Evolutionary conservation across 441 rosid species (phyloP).

Genomic region (Syzygium syzygioides): DNA sequence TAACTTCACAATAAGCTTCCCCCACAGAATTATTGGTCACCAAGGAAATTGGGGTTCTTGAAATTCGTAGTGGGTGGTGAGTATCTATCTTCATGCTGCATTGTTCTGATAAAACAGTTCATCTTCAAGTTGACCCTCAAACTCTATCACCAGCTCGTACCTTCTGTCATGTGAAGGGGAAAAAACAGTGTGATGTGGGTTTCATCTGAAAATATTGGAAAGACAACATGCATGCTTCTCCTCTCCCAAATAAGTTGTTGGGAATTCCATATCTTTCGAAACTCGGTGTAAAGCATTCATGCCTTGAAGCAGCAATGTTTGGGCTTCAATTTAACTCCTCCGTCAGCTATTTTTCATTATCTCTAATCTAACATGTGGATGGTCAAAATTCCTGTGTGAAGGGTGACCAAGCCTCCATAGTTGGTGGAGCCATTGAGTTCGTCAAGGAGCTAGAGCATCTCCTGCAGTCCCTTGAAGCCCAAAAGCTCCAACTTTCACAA

Average conservation of each 20-base stretch:
- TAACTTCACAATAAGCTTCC: background rate
- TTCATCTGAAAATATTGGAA: background rate
- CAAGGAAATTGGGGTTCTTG: background rate
- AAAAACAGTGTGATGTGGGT: background rate
- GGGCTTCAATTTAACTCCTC: background rate
- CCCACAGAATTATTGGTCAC: background rate
- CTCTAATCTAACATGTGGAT: background rate
- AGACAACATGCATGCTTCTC: background rate
- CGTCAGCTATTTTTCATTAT: background rate
- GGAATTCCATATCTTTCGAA: background rate
- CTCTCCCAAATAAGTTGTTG: background rate
- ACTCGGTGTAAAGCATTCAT: background rate
- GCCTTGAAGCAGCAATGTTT: background rate
- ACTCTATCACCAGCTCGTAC: background rate
- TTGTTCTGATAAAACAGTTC: background rate
- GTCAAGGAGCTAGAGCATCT: constrained; percentile 84
- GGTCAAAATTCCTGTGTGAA: constrained; percentile 8
- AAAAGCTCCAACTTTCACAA: constrained; percentile 35
- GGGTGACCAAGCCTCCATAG: constrained; percentile 94
- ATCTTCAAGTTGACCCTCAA: background rate
- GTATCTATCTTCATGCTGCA: background rate
- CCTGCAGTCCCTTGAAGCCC: constrained; percentile 60
- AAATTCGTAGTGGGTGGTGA: background rate
- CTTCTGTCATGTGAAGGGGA: background rate
- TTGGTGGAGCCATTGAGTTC: constrained; percentile 84